Conservation (phyloP, 140 eudicot species). For the Stevia rebaudiana region DNA sequence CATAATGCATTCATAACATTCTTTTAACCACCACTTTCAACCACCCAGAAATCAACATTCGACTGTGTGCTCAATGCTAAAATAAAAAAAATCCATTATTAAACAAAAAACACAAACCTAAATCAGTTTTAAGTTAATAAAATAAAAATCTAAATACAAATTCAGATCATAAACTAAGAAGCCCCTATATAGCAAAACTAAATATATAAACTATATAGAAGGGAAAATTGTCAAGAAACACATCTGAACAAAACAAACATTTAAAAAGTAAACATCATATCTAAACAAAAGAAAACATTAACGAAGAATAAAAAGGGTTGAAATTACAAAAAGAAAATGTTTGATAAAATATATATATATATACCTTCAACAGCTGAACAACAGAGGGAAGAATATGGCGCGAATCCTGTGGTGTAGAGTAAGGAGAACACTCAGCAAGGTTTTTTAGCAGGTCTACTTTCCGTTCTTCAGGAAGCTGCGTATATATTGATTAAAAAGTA, state of each 20-base stretch:
- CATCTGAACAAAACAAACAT: no score
- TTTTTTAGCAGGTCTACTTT: slow-evolving; percentile 80
- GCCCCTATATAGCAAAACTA: no score
- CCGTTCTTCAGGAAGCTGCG: slow-evolving; percentile 83
- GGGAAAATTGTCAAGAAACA: not conserved
- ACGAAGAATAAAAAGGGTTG: not conserved
- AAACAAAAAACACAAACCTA: no score
- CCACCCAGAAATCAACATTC: no score
- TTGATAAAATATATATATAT: not conserved
- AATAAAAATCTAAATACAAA: no score
- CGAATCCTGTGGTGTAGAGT: slow-evolving; percentile 73
- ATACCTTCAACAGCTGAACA: slow-evolving; percentile 78
- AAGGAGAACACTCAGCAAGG: slow-evolving; percentile 89
- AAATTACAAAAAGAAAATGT: not conserved
- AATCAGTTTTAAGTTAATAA: no score
- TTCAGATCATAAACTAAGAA: no score
- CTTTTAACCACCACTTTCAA: no score
- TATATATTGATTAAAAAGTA: not conserved
- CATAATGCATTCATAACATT: no score
- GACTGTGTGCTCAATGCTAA: no score
- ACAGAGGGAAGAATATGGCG: slow-evolving; percentile 80
- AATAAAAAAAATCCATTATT: no score
- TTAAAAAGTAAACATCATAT: not conserved
- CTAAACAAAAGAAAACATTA: not conserved
- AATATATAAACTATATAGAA: no score